Evolutionary conservation across 805 yeast species (phyloP), one percentile per base, ranked within the genome.

Genomic region (Cyberlindnera meyerae): DNA sequence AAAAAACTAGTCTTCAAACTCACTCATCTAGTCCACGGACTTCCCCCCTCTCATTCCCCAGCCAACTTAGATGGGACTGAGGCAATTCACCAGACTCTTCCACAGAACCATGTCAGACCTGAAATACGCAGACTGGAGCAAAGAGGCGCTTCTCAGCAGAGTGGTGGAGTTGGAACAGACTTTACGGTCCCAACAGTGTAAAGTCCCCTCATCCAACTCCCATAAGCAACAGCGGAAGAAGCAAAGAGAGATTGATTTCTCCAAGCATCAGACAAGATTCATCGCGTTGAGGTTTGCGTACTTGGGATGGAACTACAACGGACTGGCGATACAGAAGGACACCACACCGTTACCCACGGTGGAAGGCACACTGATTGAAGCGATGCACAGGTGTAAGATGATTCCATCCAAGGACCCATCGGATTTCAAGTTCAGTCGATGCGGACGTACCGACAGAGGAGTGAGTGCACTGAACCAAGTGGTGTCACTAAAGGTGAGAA

Each of bases 381-480:
- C 95, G 0, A 57, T 93, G 60, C 62, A 68, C 32, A 75, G 70
- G 44, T 77, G 90, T 20, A 77, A 71, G 45, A 58, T 93, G 42
- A 77, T 93, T 9, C 70, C 77, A 8, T 66, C 76, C 2, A 50
- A 71, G 16, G 79, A 75, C 15, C 80, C 87, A 0, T 63, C 63
- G 7, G 78, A 75, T 2, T 84, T 80, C 53, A 70, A 73, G 11
- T 88, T 89, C 57, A 82, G 94, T 47, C 66, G 97, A 44, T 93
- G 97, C 62, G 97, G 97, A 0, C 70, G 97, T 52, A 90, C 97
- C 0, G 97, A 90, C 53, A 77, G 76, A 47, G 97, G 97, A n/a
- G 97, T 90, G 11, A 85, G 96, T 63, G 98, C 98, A 0, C 75
- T 93, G 81, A 84, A 86, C 46, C 98, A 93, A 60, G 97, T 93